Percentiles rank a stretch among this genome's conserved stretches.
phyloP scores from a whole-genome alignment of 768 basidiomycete species.

The Zangia roseola region DNA sequence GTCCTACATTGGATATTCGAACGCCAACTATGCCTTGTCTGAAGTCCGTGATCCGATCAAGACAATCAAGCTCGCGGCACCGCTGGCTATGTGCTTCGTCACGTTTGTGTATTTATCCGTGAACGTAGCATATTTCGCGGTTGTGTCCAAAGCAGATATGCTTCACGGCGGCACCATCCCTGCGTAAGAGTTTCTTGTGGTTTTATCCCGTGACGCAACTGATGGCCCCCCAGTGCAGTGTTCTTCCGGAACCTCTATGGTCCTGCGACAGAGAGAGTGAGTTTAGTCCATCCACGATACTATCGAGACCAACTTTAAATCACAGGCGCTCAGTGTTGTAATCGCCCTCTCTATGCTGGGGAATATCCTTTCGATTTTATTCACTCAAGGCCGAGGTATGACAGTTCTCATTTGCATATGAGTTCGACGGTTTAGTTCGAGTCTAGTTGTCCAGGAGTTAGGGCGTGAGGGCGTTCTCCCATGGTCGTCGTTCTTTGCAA shows the following conservation, averaged over 20 bases:
- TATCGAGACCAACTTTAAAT: conserved; percentile 1
- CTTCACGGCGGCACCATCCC: conserved; percentile 60
- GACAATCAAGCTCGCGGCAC: conserved; percentile 70
- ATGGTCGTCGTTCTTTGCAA: conserved; percentile 63
- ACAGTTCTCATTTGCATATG: conserved; percentile 5
- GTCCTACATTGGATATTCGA: conserved; percentile 72
- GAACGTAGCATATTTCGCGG: conserved; percentile 74
- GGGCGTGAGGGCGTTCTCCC: conserved; percentile 72
- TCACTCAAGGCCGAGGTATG: conserved; percentile 63
- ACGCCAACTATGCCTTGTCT: conserved; percentile 72
- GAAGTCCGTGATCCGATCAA: conserved; percentile 68
- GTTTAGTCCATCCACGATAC: conserved; percentile 1
- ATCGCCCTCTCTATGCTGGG: conserved; percentile 67
- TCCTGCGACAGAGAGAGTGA: conserved; percentile 54
- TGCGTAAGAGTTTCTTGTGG: conserved; percentile 46
- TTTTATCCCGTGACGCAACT: not conserved
- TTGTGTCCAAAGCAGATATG: conserved; percentile 69
- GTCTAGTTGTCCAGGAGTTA: conserved; percentile 66
- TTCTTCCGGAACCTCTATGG: conserved; percentile 79
- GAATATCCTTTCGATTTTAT: conserved; percentile 61
- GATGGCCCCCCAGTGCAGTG: conserved; percentile 45
- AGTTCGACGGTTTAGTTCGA: conserved; percentile 4
- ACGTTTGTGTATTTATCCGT: conserved; percentile 59
- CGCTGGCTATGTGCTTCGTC: conserved; percentile 61
- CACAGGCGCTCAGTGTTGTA: conserved; percentile 55